Base-by-base conservation (phyloP, 2,329 filamentous ascomycete genomes). In the Tolypocladium album region DNA sequence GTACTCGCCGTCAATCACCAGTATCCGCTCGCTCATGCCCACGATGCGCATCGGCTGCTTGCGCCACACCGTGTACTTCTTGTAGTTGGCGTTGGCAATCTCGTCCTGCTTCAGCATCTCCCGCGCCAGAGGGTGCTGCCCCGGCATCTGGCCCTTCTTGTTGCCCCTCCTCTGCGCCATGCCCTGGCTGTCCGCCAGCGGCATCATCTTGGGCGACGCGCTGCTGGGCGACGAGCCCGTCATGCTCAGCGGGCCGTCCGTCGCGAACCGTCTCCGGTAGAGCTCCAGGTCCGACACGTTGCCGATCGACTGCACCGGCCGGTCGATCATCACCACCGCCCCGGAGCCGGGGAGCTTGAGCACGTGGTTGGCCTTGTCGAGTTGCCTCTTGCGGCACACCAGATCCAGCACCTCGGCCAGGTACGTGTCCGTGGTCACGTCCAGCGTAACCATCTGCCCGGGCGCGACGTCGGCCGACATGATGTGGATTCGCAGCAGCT, bases 1-100 rank as follows among this genome's bases (percentile, higher is more conserved):
- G 71, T 92, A 94, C 71, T 95, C 90, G 61, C 89, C 89, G 67
- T 93, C 90, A 64, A 95, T 90, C 55, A 88, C 86, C 50, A 94
- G 77, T 12, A 90, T 83, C 61, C 89, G 84, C 66, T 92, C 88
- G 62, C 89, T 89, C 68, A 88, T 83, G 4, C 85, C 86, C 50
- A 89, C 86, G 67, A 94, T 88, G 31, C 88, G 86, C 82, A 94
- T 90, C 11, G 88, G 87, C 72, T 92, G 89, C 73, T 92, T 90
- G 64, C 90, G 85, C 77, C 88, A 89, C 20, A 95, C 90, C 15
- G 84, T 86, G 73, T 91, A 94, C 66, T 87, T 88, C 68, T 89
- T 88, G 75, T 89, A 88, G 67, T 80, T 85, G 50, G 79, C 78
- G 60, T 77, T 78, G 64, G 78, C 80, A 56, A 82, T 74, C 68